Evolutionary conservation across 495 filamentous ascomycete genomes (phyloP).

Genomic region (Bacidia rubella): DNA sequence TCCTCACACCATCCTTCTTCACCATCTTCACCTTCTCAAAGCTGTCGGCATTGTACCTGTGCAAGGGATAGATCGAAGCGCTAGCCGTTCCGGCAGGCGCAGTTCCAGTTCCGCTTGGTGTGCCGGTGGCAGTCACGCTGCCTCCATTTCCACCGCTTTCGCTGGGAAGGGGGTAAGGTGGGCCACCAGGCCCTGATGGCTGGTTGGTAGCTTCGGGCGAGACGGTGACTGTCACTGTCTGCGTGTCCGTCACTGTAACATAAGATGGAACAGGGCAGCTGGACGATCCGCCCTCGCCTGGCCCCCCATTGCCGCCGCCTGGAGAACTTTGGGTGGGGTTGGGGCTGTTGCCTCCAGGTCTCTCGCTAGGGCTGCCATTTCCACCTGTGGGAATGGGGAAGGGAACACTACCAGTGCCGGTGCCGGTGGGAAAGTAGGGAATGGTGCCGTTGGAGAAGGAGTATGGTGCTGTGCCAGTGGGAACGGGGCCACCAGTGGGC

Average conservation of each 20-base stretch:
- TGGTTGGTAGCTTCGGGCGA: neutral
- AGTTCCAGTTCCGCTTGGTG: conserved; percentile 5
- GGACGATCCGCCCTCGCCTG: neutral
- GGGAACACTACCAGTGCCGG: neutral
- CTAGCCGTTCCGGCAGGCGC: conserved; percentile 4
- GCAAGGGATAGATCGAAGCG: neutral
- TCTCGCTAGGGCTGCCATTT: neutral
- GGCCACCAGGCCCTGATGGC: neutral
- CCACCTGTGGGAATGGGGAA: neutral
- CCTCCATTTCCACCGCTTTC: neutral
- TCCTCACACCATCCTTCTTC: neutral
- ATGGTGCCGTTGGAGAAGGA: conserved; percentile 6
- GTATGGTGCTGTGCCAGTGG: conserved; percentile 4
- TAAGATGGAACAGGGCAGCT: conserved; percentile 5
- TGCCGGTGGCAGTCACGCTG: neutral
- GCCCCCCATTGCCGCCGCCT: neutral
- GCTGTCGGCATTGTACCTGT: conserved; percentile 12
- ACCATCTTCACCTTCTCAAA: conserved; percentile 5
- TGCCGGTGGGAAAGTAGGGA: conserved; percentile 1
- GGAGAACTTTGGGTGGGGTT: neutral
- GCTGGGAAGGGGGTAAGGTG: conserved; percentile 1
- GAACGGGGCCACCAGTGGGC: neutral
- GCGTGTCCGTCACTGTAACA: neutral
- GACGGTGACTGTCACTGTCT: conserved; percentile 7
- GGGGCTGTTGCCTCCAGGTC: neutral